Base-by-base conservation (phyloP, 345 rosid genomes). In the Rhodamnia rubescens region DNA sequence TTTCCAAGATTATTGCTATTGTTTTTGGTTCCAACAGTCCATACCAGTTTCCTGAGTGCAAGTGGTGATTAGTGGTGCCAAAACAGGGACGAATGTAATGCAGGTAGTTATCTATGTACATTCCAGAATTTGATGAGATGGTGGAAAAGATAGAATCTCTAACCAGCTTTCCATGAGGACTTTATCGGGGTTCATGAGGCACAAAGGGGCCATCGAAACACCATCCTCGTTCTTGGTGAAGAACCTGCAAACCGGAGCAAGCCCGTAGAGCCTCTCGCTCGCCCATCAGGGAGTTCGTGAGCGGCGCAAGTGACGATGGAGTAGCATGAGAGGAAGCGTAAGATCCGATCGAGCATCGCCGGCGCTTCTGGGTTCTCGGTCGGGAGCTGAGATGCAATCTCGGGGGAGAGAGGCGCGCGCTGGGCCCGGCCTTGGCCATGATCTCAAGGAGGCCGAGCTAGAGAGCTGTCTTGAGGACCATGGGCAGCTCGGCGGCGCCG, bases 131-230 rank as follows among this genome's bases (percentile, higher is more conserved):
- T 10, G 14, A 22, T 40, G 80, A 74, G 47, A 74, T 32, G 36
- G 47, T 14, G 9, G 36, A 74, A 5, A 14, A 27, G 5, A 15
- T 42, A 15, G 13, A 27, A 24, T 74, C 22, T 14, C 47, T 74
- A 14, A 88, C 89, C 88, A 90, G 83, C 90, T 87, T 74, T 90
- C 90, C 90, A 88, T 90, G 86, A 87, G 87, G 32, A 87, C 89
- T 55, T 90, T 89, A 55, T 90, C 89, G 86, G 87, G 88, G 74
- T 85, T 88, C 90, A 85, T 82, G 86, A 89, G 89, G 21, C 84
- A 75, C 29, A 90, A 81, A 36, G 91, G 52, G 44, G 89, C 86
- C 24, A 90, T 24, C 9, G 92, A 89, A 49, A 75, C 88, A 13
- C 92, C 92, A 52, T 90, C 90, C 82, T 90, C 87, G 56, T 89